These are phyloP conservation scores for Eimeria falciformis DNA, from an alignment of 169 alveolate species.

Conservation along the genomic window DNA sequence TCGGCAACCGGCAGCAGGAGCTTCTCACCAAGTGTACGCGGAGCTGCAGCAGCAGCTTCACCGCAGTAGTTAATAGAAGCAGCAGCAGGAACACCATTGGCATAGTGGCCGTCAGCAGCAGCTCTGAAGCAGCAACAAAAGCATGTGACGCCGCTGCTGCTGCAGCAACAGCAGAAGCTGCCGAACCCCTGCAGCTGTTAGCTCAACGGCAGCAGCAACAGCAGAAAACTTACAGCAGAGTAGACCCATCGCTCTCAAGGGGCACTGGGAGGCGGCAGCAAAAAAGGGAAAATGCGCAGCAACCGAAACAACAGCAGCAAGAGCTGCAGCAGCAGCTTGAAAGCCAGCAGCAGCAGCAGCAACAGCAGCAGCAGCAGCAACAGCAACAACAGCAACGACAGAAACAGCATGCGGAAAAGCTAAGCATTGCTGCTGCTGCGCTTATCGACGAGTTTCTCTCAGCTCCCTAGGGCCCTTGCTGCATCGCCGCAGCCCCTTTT, in stretches of 20 bases:
- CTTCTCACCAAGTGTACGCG: not conserved
- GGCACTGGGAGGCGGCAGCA: too few relatives aligned
- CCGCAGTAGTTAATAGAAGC: not conserved
- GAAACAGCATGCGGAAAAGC: not conserved
- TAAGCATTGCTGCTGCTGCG: constrained; percentile 12
- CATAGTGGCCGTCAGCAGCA: not conserved
- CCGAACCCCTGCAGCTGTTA: not conserved
- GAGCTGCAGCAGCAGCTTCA: not conserved
- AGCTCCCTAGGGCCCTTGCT: not conserved
- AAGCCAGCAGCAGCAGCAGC: not conserved
- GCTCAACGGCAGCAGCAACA: not conserved
- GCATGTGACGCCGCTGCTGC: too few relatives aligned
- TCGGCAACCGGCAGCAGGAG: constrained; percentile 2
- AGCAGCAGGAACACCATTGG: not conserved
- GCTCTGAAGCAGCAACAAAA: too few relatives aligned
- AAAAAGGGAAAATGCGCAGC: too few relatives aligned
- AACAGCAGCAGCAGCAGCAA: not conserved
- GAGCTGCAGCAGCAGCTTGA: not conserved
- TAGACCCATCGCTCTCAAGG: too few relatives aligned
- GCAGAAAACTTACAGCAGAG: not conserved
- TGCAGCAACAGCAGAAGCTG: not conserved
- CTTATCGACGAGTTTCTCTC: constrained; percentile 9
- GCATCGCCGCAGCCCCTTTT: constrained; percentile 22
- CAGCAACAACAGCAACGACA: not conserved
- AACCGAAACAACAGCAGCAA: not conserved